Base-by-base conservation (phyloP, 441 rosid genomes). In the Hura crepitans region DNA sequence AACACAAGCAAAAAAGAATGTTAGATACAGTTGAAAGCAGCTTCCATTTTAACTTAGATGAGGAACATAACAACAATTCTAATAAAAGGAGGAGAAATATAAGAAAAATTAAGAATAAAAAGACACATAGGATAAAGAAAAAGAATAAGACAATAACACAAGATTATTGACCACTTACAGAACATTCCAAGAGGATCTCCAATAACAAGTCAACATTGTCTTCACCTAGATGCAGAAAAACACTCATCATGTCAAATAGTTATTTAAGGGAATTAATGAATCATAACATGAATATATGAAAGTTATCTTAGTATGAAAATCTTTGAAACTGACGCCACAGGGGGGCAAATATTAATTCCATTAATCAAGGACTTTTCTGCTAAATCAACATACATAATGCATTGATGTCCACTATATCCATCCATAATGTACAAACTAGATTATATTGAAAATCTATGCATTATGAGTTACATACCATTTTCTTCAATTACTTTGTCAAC, bases 401-500 rank as follows among this genome's bases (percentile, higher is more conserved):
- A 23, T 35, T 22, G 65, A 58, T 65, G 20, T 14, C 66, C 46
- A 18, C 50, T 67, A n/a, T 59, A 31, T 66, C 46, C 45, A 20
- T 39, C 11, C 49, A 23, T 27, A 30, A n/a, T n/a, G n/a, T n/a
- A n/a, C 68, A 45, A 58, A 30, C 13, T 79, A 64, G 22, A 69
- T 56, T 10, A 25, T 20, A 27, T 60, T 1, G 49, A 53, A 49
- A 49, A 61, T 17, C 56, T 14, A 46, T 25, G 49, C 20, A 60
- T n/a, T n/a, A n/a, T 60, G 39, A 60, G 72, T 54, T 28, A 62
- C 75, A 27, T 83, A 87, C 95, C 95, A 66, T 89, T 89, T 77
- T 90, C 94, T 69, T 84, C 79, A 64, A 94, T 84, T 31, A 77
- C 94, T 85, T 80, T 86, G 78, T 89, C 85, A 15, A 87, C 88